Evolutionary conservation across 2,329 filamentous ascomycete species (phyloP).

Genomic region (Fusarium mundagurra): DNA sequence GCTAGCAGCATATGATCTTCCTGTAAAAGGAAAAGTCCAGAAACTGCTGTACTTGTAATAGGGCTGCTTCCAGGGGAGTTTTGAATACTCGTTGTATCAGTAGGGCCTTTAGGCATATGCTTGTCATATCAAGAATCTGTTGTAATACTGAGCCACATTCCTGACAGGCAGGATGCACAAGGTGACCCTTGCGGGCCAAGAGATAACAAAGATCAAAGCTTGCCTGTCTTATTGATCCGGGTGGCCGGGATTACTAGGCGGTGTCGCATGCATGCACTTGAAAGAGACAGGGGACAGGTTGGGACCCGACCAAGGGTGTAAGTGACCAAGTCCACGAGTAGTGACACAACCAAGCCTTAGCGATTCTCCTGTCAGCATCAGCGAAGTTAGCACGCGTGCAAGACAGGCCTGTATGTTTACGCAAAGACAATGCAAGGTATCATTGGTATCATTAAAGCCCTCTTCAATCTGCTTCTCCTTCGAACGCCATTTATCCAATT

Average conservation of each 20-base stretch:
- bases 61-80: neutral
- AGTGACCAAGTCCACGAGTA: neutral
- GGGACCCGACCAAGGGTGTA: neutral
- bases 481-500: conserved; percentile 16
- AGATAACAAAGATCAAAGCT: neutral
- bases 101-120: neutral
- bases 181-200: conserved; percentile 5
- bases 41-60: neutral
- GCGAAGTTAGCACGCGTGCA: neutral
- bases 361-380: neutral
- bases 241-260: neutral
- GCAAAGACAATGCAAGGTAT: conserved; percentile 8
- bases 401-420: neutral
- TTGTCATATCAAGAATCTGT: neutral
- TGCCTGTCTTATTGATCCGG: neutral
- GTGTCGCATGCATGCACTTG: neutral
- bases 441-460: conserved; percentile 26
- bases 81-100: neutral
- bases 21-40: neutral
- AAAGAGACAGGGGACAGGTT: neutral
- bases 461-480: conserved; percentile 23
- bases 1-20: neutral
- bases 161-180: neutral
- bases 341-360: neutral
- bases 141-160: neutral